These are phyloP conservation scores for Apiospora sp. DNA, from an alignment of 2,329 filamentous ascomycete genomes.

Conservation along the genomic window DNA sequence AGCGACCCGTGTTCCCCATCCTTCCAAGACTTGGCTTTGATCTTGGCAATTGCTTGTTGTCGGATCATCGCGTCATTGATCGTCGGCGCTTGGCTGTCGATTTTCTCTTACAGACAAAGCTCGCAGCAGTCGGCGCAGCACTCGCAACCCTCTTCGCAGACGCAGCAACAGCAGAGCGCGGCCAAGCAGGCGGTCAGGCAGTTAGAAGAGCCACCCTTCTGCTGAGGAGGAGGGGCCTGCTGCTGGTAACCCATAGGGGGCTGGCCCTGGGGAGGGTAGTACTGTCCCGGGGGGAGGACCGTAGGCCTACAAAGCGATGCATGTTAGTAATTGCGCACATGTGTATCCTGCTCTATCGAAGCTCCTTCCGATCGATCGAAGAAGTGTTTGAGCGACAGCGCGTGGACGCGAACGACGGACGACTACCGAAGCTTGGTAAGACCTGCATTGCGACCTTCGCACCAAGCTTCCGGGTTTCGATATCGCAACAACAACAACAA, in stretches of 20 bases:
- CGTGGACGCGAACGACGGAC: background rate
- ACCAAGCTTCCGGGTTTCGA: constrained; percentile 4
- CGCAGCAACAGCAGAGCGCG: constrained; percentile 58
- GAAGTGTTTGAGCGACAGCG: background rate
- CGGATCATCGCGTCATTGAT: constrained; percentile 2
- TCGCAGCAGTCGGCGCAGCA: constrained; percentile 30
- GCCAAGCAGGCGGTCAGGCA: constrained; percentile 57
- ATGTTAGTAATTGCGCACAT: background rate
- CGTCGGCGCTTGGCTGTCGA: background rate
- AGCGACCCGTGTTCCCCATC: background rate
- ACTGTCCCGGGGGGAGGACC: constrained; percentile 46
- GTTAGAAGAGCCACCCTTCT: constrained; percentile 45
- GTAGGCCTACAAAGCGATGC: constrained; percentile 44
- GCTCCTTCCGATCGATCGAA: background rate
- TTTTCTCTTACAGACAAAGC: constrained; percentile 25
- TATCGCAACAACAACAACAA: background rate
- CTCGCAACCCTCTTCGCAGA: constrained; percentile 59
- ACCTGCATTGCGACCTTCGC: background rate
- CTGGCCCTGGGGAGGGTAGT: constrained; percentile 51
- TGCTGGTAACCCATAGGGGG: constrained; percentile 56
- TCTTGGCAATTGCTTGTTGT: constrained; percentile 16
- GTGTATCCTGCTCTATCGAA: constrained; percentile 24
- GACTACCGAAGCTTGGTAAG: background rate
- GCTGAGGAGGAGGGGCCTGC: constrained; percentile 46
- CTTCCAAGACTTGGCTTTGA: constrained; percentile 20